A percentile compares a stretch with the other conserved stretches of the same genome.
Conservation (phyloP, 2,329 filamentous ascomycete species). For the Catunica adiposa region DNA sequence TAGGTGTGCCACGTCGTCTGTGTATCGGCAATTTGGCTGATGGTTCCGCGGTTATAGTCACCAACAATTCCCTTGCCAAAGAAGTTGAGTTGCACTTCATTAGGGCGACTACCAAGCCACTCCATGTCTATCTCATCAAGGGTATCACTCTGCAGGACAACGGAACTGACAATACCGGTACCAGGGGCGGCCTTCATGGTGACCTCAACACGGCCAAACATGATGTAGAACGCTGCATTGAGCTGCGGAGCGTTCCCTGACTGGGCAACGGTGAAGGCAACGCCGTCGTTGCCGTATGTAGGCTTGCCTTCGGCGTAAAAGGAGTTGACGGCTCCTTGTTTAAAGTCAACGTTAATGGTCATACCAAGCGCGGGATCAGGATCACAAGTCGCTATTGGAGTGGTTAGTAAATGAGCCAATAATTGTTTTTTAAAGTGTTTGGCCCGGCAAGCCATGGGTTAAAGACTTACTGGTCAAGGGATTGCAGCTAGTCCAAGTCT, state of each 20-base stretch:
- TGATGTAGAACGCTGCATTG: conserved; percentile 89
- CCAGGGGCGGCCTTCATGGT: conserved; percentile 76
- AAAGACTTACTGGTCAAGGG: conserved; percentile 23
- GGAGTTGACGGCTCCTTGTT: conserved; percentile 56
- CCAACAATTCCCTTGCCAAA: conserved; percentile 77
- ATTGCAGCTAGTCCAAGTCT: conserved; percentile 28
- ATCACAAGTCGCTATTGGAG: conserved; percentile 42
- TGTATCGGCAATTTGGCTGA: conserved; percentile 51
- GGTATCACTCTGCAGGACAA: conserved; percentile 78
- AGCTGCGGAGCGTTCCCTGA: conserved; percentile 76
- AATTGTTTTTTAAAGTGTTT: not conserved
- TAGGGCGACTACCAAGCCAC: conserved; percentile 66
- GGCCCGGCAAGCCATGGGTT: too few species aligned
- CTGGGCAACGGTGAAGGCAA: conserved; percentile 59
- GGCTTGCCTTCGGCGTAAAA: conserved; percentile 57
- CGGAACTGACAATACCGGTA: conserved; percentile 79
- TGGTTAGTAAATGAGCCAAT: not conserved
- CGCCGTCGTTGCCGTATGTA: conserved; percentile 57
- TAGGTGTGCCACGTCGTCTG: conserved; percentile 72
- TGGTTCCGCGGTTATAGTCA: conserved; percentile 67
- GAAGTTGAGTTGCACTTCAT: conserved; percentile 88
- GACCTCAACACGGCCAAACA: conserved; percentile 88
- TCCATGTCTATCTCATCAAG: conserved; percentile 97
- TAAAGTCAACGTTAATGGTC: conserved; percentile 74
- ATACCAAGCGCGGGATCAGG: conserved; percentile 66